Evolutionary conservation across 306 rosid species (phyloP).

Genomic region (Pachyrhizus erosus): DNA sequence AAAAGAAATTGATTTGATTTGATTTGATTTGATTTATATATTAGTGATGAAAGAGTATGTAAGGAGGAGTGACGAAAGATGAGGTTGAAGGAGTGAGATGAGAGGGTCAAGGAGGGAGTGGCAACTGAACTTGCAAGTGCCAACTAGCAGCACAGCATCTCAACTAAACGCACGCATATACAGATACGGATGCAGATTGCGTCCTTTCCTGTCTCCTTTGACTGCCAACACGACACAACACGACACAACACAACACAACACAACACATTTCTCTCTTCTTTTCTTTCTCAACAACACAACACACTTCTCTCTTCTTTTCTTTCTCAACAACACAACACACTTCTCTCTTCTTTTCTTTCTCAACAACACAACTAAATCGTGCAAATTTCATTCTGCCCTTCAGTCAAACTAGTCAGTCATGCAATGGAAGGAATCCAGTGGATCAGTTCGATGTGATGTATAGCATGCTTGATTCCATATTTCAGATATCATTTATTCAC

Average conservation of each 20-base stretch:
- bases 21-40: no score
- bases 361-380: background rate
- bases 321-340: background rate
- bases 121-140: background rate
- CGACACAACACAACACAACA: no score
- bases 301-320: background rate
- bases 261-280: background rate
- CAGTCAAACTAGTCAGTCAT: conserved; percentile 2
- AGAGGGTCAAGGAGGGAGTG: background rate
- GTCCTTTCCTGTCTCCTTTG: conserved; percentile 36
- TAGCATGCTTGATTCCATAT: no score
- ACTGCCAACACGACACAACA: background rate
- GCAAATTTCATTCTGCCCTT: background rate
- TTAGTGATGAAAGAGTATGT: background rate
- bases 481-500: no score
- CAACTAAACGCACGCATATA: background rate
- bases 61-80: no score
- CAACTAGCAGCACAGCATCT: background rate
- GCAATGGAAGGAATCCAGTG: background rate
- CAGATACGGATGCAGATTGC: background rate
- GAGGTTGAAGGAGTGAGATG: background rate
- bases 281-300: background rate
- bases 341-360: background rate
- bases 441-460: background rate
- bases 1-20: no score